phyloP scores from a whole-genome alignment of 2,329 filamentous ascomycete genomes.

The Byssochlamys sp. region DNA sequence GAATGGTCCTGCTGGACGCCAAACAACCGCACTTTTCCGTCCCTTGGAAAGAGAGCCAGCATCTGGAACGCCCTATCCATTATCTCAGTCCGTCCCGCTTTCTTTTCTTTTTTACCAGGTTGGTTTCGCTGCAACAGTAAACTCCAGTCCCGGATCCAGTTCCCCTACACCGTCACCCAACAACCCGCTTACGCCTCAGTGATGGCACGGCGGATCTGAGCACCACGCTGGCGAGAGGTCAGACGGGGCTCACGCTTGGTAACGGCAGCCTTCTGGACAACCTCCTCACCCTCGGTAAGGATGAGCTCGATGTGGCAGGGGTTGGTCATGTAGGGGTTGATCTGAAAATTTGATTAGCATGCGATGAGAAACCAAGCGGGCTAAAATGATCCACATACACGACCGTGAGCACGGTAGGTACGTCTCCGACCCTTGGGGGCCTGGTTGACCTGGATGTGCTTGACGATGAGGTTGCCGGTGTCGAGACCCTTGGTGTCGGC shows the following conservation, averaged over 20 bases:
- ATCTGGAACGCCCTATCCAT: background rate
- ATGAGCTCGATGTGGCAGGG: slow-evolving; percentile 99
- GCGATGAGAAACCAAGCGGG: background rate
- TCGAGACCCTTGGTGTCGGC: slow-evolving; percentile 95
- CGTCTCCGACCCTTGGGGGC: slow-evolving; percentile 97
- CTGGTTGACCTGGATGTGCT: slow-evolving; percentile 99
- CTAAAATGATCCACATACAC: slow-evolving; percentile 58
- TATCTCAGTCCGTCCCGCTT: background rate
- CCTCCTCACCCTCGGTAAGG: slow-evolving; percentile 94
- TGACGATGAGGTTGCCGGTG: slow-evolving; percentile 93
- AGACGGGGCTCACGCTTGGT: slow-evolving; percentile 61
- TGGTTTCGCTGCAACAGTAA: background rate
- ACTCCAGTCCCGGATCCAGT: background rate
- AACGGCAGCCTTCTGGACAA: slow-evolving; percentile 78
- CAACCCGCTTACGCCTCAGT: slow-evolving; percentile 42
- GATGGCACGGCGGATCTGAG: slow-evolving; percentile 52
- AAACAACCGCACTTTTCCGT: background rate
- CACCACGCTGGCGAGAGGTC: slow-evolving; percentile 83
- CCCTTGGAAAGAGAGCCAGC: background rate
- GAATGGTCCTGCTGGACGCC: background rate
- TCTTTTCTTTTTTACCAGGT: slow-evolving; percentile 1
- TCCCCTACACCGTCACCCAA: slow-evolving; percentile 17
- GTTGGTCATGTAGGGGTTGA: slow-evolving; percentile 99
- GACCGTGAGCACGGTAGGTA: slow-evolving; percentile 99
- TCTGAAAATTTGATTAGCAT: slow-evolving; percentile 48